Evolutionary conservation across 83 land plant genomes (phyloP), one percentile per base, ranked within the genome.

Genomic region (Diphasiastrum complanatum): DNA sequence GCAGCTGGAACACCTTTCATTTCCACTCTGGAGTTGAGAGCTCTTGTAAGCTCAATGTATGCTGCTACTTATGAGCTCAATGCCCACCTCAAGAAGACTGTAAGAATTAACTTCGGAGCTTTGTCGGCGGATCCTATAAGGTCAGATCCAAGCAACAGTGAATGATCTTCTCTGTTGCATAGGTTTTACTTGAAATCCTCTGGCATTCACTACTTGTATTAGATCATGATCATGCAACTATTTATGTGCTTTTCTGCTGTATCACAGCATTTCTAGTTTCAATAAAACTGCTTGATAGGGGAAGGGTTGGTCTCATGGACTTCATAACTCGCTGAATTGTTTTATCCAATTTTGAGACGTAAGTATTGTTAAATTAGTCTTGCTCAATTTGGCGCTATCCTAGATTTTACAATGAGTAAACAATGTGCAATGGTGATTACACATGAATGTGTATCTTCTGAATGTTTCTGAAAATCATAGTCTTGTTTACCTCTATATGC

Each of bases 11-110:
- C 27, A 1, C 29, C 31, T 18, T 84, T 84, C 48, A 71, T 84
- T 11, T 80, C 84, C 29, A 73, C 87, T 34, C 69, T 84, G 24
- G 87, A 84, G 66, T 48, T 80, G 11, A 4, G 52, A 26, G 60
- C 33, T 51, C 50, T 66, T 41, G 20, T 47, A 31, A 27, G 47
- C 8, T 4, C 26, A 23, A 34, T 50, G 23, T 60, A 49, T 59
- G 11, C 78, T 27, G 76, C 77, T 0, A 20, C 78, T 33, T 80
- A 84, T 54, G 56, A 73, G 38, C 69, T 11, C 34, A 24, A 20
- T 2, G 53, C 45, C 24, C 48, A 35, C 45, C 65, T 66, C 26
- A n/a, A 31, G 26, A 12, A 34, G 2, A 66, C 14, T 33, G n/a
- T 55, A 0, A 1, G 69, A 3, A 55, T 66, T 14, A 66, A 66